phyloP scores from a whole-genome alignment of 1,139 yeast genomes.

The Saccharomyces hybrid region DNA sequence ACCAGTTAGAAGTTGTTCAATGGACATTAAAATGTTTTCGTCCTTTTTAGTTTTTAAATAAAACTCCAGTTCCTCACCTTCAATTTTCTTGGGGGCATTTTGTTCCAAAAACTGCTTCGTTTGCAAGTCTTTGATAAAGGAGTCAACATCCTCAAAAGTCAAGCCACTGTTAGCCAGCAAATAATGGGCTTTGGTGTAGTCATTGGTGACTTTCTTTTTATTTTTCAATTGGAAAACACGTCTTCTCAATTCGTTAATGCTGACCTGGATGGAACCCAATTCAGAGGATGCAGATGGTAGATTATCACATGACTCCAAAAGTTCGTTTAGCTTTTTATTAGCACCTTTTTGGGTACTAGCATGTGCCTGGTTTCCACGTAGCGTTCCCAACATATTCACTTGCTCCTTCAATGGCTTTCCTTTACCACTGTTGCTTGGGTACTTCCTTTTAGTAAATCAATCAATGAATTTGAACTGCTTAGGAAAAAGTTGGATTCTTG shows the following conservation, averaged over 20 bases:
- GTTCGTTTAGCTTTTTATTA: conserved; percentile 21
- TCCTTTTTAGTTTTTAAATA: conserved; percentile 66
- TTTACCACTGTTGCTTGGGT: background rate
- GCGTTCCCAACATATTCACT: background rate
- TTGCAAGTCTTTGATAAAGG: conserved; percentile 44
- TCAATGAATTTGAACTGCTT: background rate
- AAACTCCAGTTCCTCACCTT: conserved; percentile 40
- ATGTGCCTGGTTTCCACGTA: background rate
- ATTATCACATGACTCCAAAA: conserved; percentile 28
- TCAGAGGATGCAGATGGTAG: conserved; percentile 29
- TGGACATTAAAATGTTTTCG: conserved; percentile 73
- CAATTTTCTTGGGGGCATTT: conserved; percentile 9
- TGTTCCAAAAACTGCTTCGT: conserved; percentile 17
- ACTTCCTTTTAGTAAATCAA: background rate
- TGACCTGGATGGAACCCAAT: conserved; percentile 34
- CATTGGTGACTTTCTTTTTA: conserved; percentile 32
- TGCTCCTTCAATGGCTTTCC: background rate
- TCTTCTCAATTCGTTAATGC: conserved; percentile 68
- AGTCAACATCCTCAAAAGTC: conserved; percentile 78
- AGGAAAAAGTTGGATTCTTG: background rate
- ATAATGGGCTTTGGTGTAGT: conserved; percentile 83
- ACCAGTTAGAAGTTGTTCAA: conserved; percentile 67
- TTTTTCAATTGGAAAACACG: conserved; percentile 56
- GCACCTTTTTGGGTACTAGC: background rate
- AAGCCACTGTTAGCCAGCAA: conserved; percentile 84